Percentiles rank a stretch among this genome's conserved stretches.
Conservation (phyloP, 495 filamentous ascomycete genomes). For the Glutinoglossum americanum region DNA sequence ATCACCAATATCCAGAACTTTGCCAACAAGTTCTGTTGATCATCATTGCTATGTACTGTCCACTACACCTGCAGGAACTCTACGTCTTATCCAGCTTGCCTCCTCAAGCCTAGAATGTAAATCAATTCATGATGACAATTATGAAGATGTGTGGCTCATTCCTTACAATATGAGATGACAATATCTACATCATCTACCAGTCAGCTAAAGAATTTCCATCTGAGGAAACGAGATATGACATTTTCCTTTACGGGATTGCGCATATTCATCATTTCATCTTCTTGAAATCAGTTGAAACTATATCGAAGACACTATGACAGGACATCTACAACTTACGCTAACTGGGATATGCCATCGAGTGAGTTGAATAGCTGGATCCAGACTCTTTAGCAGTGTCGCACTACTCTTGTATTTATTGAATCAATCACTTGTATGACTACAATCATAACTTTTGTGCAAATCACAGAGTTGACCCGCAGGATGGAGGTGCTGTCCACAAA, state of each 20-base stretch:
- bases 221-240: not conserved
- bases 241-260: not conserved
- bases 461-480: not conserved
- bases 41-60: not conserved
- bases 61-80: too few species aligned
- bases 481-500: not conserved
- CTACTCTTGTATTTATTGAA: not conserved
- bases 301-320: not conserved
- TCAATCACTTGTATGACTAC: not conserved
- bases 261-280: not conserved
- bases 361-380: constrained; percentile 8
- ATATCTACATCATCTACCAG: not conserved
- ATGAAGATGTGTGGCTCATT: not conserved
- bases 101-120: too few species aligned
- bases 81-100: too few species aligned
- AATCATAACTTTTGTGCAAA: not conserved
- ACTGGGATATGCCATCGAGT: constrained; percentile 4
- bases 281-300: not conserved
- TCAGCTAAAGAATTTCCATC: not conserved
- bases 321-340: not conserved
- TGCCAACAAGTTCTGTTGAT: not conserved
- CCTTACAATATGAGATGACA: not conserved
- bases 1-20: not conserved
- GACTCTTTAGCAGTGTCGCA: constrained; percentile 8
- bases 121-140: not conserved